Percentiles rank a stretch among this genome's conserved stretches.
These are phyloP conservation scores for Neopestalotiopsis sp. DNA, from an alignment of 2,329 filamentous ascomycete genomes.

Conservation along the genomic window DNA sequence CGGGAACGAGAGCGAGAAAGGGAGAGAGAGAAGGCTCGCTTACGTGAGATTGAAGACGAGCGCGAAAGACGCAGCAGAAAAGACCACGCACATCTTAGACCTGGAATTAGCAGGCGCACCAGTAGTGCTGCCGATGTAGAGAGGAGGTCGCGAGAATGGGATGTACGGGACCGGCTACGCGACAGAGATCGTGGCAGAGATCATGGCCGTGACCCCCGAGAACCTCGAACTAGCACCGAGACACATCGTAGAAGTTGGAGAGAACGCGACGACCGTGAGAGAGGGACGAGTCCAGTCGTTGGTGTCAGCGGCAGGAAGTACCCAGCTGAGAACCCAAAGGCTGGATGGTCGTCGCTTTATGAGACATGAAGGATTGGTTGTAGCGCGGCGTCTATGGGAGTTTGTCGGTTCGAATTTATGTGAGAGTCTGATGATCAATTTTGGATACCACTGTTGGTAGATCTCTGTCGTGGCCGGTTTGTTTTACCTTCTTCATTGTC, in stretches of 20 bases:
- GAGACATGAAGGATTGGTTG: background rate
- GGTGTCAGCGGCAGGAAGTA: constrained; percentile 37
- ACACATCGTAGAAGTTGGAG: constrained; percentile 28
- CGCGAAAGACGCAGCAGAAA: constrained; percentile 31
- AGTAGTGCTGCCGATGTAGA: constrained; percentile 39
- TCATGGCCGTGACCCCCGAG: constrained; percentile 34
- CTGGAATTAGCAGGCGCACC: constrained; percentile 31
- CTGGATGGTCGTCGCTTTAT: constrained; percentile 9
- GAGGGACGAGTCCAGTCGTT: constrained; percentile 20
- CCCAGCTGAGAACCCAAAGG: constrained; percentile 22
- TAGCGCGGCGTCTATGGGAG: constrained; percentile 10
- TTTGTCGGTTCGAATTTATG: background rate
- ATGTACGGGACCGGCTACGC: constrained; percentile 25
- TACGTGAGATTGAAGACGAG: constrained; percentile 31
- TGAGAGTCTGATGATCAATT: background rate
- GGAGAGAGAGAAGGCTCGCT: constrained; percentile 26
- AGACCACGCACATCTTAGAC: constrained; percentile 34
- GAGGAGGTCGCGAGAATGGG: constrained; percentile 33
- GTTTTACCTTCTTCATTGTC: background rate
- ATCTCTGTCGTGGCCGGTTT: background rate
- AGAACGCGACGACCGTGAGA: constrained; percentile 32
- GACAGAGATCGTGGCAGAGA: constrained; percentile 18
- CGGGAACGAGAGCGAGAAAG: constrained; percentile 23
- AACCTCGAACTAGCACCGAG: constrained; percentile 36
- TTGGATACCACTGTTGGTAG: background rate